Evolutionary conservation across 192 early-diverging fungal species (phyloP), one percentile per base, ranked within the genome.

Genomic region (Entophlyctis luteolus): DNA sequence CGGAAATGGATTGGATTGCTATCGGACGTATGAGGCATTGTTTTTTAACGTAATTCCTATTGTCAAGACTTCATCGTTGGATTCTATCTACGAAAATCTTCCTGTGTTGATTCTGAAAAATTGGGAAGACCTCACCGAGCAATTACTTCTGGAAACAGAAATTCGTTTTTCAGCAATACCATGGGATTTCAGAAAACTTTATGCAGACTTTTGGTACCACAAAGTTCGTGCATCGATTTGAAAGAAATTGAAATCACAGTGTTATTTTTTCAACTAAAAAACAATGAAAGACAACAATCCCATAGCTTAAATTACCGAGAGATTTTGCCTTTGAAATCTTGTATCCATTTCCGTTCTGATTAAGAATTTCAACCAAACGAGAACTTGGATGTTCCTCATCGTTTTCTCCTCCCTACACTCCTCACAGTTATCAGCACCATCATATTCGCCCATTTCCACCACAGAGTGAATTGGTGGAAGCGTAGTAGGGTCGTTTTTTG

Each of bases 1-100:
- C 27, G 68, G 68, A 32, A 12, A 33, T 1, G 68, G 59, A 1
- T 42, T 47, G n/a, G 68, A 70, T 52, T 70, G 68, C 31, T 70
- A 70, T 50, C 53, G 68, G 38, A 70, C 68, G 14, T 70, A 68
- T 31, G 68, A 70, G 68, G 32, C 68, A 4, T 33, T 70, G 18
- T 69, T 67, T 31, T 45, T 70, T 23, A 48, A 48, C 37, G 45
- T 27, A 27, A 56, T 56, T 70, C 68, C 68, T 14, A 69, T 70
- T 16, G 68, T 70, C 16, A 69, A 56, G 28, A 58, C 68, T 5
- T 35, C 29, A 16, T 32, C 53, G 34, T 31, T 70, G 10, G 66
- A 68, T 27, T 10, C 18, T 3, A 10, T 70, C 3, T 70, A 56
- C 22, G n/a, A 12, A 70, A 37, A 67, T 14, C 46, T 70, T 12